phyloP scores from a whole-genome alignment of 148 eudicot genomes.

The Polygonum maritimum region DNA sequence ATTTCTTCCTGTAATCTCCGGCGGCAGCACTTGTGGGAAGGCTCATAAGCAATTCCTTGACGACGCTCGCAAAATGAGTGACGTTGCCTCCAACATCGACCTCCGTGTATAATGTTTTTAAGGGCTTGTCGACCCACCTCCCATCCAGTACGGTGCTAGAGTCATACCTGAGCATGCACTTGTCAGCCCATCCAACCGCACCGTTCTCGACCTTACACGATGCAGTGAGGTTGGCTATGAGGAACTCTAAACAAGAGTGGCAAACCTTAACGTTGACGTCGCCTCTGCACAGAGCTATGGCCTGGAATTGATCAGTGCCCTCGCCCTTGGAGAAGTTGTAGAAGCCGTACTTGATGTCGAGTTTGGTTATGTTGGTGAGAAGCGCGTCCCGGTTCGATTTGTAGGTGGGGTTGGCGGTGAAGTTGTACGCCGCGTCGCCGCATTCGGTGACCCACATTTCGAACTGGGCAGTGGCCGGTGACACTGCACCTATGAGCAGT shows the following conservation, averaged over 20 bases:
- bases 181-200: slow-evolving; percentile 15
- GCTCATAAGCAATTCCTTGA: background rate
- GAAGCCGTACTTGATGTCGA: slow-evolving; percentile 30
- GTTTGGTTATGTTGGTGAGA: slow-evolving; percentile 14
- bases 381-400: slow-evolving; percentile 14
- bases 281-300: slow-evolving; percentile 21
- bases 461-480: slow-evolving; percentile 10
- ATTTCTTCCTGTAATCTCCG: slow-evolving; percentile 19
- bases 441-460: background rate
- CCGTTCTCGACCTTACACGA: slow-evolving; percentile 14
- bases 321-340: slow-evolving; percentile 24
- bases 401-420: slow-evolving; percentile 23
- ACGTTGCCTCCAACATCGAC: background rate
- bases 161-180: slow-evolving; percentile 14
- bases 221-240: background rate
- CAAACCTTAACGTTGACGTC: slow-evolving; percentile 10
- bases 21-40: slow-evolving; percentile 9
- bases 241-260: slow-evolving; percentile 7
- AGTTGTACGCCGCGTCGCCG: background rate
- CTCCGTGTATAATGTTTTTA: background rate
- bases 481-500: background rate
- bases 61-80: background rate
- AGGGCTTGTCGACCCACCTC: background rate
- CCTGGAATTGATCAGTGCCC: slow-evolving; percentile 16
- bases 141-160: background rate